These are phyloP conservation scores for Lycium barbarum DNA, from an alignment of 257 asterid species.

Conservation along the genomic window DNA sequence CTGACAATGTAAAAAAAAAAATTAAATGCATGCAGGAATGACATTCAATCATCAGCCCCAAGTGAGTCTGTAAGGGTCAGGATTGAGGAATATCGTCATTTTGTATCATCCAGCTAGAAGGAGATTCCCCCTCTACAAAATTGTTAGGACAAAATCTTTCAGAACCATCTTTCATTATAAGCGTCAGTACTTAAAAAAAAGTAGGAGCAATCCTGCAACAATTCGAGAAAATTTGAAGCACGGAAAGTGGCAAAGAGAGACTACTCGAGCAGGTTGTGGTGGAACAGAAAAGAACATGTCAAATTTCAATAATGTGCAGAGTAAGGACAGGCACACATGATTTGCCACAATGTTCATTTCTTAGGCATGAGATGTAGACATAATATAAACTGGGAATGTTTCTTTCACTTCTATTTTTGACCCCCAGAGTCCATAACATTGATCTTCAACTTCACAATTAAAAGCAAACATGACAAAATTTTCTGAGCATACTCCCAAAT, in stretches of 20 bases:
- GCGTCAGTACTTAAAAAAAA: neutral
- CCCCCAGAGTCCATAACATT: neutral
- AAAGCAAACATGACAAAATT: conserved; percentile 18
- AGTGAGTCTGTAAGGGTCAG: neutral
- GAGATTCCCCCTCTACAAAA: neutral
- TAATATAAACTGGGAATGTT: conserved; percentile 7
- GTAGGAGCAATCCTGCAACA: neutral
- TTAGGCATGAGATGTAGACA: neutral
- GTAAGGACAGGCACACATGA: neutral
- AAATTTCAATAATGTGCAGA: conserved; percentile 13
- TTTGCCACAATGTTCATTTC: neutral
- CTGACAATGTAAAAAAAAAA: neutral
- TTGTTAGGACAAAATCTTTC: too few relatives aligned
- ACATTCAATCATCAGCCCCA: neutral
- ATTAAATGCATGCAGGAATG: neutral
- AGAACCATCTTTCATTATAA: too few relatives aligned
- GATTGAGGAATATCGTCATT: neutral
- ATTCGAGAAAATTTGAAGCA: neutral
- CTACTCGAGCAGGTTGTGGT: neutral
- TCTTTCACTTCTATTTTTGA: neutral
- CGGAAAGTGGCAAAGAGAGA: neutral
- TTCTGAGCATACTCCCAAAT: conserved; percentile 19
- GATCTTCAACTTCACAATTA: conserved; percentile 13
- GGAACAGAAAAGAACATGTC: conserved; percentile 2
- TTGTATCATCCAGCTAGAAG: neutral